Conservation (phyloP, 2,329 filamentous ascomycete genomes). For the Colletotrichum eremochloae region DNA sequence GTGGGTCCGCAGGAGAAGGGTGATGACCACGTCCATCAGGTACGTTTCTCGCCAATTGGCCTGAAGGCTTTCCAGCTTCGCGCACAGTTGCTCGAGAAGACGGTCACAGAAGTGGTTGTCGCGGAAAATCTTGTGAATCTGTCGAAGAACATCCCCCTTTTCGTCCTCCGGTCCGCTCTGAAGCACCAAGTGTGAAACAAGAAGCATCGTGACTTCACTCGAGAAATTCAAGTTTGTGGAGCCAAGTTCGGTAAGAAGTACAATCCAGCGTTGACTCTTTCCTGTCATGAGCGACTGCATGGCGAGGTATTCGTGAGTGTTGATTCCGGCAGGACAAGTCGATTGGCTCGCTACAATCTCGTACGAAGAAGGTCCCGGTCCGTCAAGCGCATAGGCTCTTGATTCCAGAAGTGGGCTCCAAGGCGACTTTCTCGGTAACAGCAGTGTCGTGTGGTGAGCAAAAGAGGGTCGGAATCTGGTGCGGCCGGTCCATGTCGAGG, state of each 20-base stretch:
- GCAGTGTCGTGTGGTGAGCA: slow-evolving; percentile 58
- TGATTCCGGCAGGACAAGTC: slow-evolving; percentile 60
- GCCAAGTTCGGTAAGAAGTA: slow-evolving; percentile 63
- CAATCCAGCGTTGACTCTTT: slow-evolving; percentile 61
- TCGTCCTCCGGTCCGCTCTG: slow-evolving; percentile 65
- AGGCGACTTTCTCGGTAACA: slow-evolving; percentile 54
- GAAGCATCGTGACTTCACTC: slow-evolving; percentile 60
- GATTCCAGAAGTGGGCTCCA: slow-evolving; percentile 49
- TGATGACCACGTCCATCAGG: slow-evolving; percentile 70
- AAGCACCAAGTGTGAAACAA: slow-evolving; percentile 65
- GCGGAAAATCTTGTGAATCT: slow-evolving; percentile 62
- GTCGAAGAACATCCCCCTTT: slow-evolving; percentile 54
- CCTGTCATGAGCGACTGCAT: slow-evolving; percentile 64
- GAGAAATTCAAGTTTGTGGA: slow-evolving; percentile 72
- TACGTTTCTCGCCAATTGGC: slow-evolving; percentile 71
- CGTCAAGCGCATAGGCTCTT: slow-evolving; percentile 48
- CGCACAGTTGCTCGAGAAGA: slow-evolving; percentile 61
- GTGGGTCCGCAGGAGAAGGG: slow-evolving; percentile 59
- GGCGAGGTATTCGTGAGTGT: slow-evolving; percentile 65
- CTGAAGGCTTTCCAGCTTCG: slow-evolving; percentile 58
- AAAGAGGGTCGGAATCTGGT: slow-evolving; percentile 53
- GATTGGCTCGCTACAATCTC: slow-evolving; percentile 64
- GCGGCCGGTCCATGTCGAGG: slow-evolving; percentile 55
- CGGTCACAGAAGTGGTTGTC: slow-evolving; percentile 63
- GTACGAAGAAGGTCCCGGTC: slow-evolving; percentile 65